Conservation (phyloP, 179 eudicot genomes). For the Monotropa hypopitys region DNA sequence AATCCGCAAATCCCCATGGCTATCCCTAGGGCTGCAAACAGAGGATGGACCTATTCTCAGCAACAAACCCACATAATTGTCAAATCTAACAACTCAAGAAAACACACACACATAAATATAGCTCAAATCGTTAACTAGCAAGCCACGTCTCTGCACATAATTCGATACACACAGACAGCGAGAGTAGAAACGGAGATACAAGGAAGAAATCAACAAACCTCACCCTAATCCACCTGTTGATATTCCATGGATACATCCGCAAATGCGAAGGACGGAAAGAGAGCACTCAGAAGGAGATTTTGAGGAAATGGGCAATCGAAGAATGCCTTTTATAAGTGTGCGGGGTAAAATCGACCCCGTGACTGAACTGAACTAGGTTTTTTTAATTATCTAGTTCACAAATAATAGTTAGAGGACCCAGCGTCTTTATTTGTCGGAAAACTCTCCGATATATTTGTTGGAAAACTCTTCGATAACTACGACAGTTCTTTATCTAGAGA, state of each 20-base stretch:
- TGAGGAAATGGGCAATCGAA: not conserved
- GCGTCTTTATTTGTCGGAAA: too few relatives aligned
- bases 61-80: not conserved
- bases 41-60: conserved; percentile 56
- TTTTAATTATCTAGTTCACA: too few relatives aligned
- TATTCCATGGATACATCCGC: conserved; percentile 23
- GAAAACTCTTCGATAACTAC: too few relatives aligned
- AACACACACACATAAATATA: not conserved
- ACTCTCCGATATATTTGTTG: too few relatives aligned
- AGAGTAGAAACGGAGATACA: not conserved
- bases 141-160: not conserved
- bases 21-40: conserved; percentile 64
- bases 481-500: too few relatives aligned
- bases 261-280: not conserved
- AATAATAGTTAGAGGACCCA: too few relatives aligned
- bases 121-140: not conserved
- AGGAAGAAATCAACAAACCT: conserved; percentile 32
- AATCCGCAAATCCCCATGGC: conserved; percentile 87
- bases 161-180: conserved; percentile 2
- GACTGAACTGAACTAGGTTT: too few relatives aligned
- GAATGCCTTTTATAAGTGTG: too few relatives aligned
- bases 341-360: too few relatives aligned
- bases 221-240: conserved; percentile 74
- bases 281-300: not conserved
- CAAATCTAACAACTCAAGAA: conserved; percentile 6